A percentile compares a stretch with the other conserved stretches of the same genome.
Evolutionary conservation across 495 filamentous ascomycete species (phyloP).

Genomic region (Trichoderma virens): DNA sequence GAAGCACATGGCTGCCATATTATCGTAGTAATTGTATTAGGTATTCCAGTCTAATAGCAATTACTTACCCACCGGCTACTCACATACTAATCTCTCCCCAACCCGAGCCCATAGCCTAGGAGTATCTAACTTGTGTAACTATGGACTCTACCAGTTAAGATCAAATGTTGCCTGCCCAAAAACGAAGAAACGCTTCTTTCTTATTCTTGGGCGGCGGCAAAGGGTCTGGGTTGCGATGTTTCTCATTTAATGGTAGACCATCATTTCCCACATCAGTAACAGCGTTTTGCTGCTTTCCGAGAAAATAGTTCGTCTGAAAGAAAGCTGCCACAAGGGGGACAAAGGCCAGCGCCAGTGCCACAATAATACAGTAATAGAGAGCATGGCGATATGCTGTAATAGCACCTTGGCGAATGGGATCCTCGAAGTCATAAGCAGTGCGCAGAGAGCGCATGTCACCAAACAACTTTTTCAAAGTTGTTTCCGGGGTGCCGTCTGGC

Average conservation of each 20-base stretch:
- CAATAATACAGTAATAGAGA: not conserved
- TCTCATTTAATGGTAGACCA: not conserved
- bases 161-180: not conserved
- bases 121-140: too few relatives aligned
- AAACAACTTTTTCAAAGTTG: not conserved
- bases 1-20: too few relatives aligned
- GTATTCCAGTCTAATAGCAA: too few relatives aligned
- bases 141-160: not conserved
- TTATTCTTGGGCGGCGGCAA: not conserved
- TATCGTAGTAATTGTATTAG: too few relatives aligned
- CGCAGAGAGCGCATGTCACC: not conserved
- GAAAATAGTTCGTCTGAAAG: constrained; percentile 5
- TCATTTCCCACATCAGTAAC: constrained; percentile 8
- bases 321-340: constrained; percentile 8
- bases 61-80: too few relatives aligned
- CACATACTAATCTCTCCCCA: too few relatives aligned
- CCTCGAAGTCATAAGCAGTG: not conserved
- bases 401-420: constrained; percentile 4
- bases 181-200: not conserved
- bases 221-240: not conserved
- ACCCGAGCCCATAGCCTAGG: too few relatives aligned
- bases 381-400: not conserved
- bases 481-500: not conserved
- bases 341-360: not conserved
- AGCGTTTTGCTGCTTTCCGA: constrained; percentile 10